phyloP scores from a whole-genome alignment of 768 basidiomycete species.

The Naganishia antarctica region DNA sequence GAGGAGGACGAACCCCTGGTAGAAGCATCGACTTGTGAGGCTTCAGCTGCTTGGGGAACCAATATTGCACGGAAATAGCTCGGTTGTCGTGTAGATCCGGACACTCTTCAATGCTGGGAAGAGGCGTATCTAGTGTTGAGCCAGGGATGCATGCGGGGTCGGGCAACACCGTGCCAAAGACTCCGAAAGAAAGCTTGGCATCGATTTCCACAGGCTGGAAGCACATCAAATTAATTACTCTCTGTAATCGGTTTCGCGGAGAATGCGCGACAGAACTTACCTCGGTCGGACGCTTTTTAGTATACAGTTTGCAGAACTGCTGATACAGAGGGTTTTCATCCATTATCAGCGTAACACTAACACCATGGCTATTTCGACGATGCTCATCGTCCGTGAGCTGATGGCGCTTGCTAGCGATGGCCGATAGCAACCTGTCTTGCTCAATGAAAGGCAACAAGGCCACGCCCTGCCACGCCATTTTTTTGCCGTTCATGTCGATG shows the following conservation, averaged over 20 bases:
- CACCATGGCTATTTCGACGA: constrained; percentile 78
- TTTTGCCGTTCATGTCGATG: constrained; percentile 99
- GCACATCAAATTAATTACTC: no score
- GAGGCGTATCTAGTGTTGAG: constrained; percentile 76
- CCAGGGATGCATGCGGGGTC: constrained; percentile 88
- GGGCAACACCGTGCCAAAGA: constrained; percentile 71
- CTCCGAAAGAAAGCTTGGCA: constrained; percentile 64
- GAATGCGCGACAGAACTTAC: no score
- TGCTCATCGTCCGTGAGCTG: constrained; percentile 73
- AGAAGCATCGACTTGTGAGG: constrained; percentile 82
- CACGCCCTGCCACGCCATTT: constrained; percentile 99
- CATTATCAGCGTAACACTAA: constrained; percentile 72
- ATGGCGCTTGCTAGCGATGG: constrained; percentile 62
- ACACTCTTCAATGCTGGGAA: constrained; percentile 57
- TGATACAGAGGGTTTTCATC: constrained; percentile 82
- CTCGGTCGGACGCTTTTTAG: constrained; percentile 74
- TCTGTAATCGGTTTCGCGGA: no score
- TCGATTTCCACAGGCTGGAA: constrained; percentile 70
- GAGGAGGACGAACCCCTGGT: constrained; percentile 62
- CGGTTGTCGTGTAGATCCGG: constrained; percentile 81
- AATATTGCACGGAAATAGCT: constrained; percentile 78
- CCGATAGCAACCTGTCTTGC: constrained; percentile 69
- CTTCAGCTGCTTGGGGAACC: constrained; percentile 77
- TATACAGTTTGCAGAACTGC: constrained; percentile 80
- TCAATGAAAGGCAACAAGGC: constrained; percentile 96